Percentiles rank a stretch among this genome's conserved stretches.
Conservation (phyloP, 345 rosid species). For the Lenwebbia sp. region DNA sequence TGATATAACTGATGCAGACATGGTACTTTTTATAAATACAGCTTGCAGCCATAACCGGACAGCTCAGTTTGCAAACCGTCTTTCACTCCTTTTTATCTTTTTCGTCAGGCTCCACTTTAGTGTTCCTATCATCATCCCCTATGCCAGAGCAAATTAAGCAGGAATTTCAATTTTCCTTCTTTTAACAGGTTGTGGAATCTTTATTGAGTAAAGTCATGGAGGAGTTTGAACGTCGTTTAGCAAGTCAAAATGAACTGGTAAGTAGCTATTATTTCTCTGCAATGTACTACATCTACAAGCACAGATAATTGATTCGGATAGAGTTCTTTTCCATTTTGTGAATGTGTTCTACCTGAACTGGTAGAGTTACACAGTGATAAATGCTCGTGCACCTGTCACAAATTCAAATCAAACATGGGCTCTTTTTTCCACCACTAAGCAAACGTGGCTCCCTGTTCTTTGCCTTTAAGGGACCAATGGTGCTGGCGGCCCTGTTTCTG, state of each 20-base stretch:
- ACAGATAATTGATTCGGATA: not conserved
- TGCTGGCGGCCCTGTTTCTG: not conserved
- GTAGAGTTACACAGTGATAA: not conserved
- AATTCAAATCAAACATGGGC: not conserved
- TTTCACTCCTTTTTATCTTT: not conserved
- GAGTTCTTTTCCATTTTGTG: not conserved
- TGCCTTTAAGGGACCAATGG: not conserved
- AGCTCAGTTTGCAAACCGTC: not conserved
- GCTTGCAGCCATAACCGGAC: not conserved
- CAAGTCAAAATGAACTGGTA: conserved; percentile 52
- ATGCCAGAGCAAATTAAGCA: not conserved
- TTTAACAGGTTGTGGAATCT: conserved; percentile 64
- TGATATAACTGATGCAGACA: not conserved
- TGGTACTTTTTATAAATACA: not conserved
- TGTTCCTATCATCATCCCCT: not conserved
- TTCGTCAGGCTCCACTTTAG: not conserved
- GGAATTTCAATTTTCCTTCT: not conserved
- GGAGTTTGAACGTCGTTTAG: conserved; percentile 64
- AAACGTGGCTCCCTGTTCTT: not conserved
- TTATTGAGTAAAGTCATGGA: conserved; percentile 66
- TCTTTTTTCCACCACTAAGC: not conserved
- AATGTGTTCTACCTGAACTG: not conserved
- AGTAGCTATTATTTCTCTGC: conserved; percentile 1
- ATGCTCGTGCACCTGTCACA: not conserved
- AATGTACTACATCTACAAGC: not conserved